Conservation (phyloP, 169 alveolate species). For the Plasmodium gonderi region DNA sequence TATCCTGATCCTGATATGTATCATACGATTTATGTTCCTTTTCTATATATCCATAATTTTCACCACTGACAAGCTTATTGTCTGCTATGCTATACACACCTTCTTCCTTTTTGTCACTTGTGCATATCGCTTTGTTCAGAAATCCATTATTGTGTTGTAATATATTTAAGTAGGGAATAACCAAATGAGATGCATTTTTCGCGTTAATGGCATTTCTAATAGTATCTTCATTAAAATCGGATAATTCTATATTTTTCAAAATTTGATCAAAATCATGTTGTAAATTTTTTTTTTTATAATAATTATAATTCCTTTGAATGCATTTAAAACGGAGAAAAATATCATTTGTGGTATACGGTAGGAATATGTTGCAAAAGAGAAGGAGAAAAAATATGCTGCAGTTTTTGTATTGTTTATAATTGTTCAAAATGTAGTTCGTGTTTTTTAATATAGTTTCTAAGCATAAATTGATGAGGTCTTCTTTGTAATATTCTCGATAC, state of each 20-base stretch:
- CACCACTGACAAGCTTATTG: neutral
- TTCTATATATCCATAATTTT: neutral
- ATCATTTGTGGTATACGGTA: conserved; percentile 45
- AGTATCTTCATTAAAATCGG: conserved; percentile 29
- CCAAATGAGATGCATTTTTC: conserved; percentile 24
- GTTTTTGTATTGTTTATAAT: conserved; percentile 70
- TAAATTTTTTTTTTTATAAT: conserved; percentile 4
- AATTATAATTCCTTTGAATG: conserved; percentile 32
- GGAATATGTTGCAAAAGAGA: conserved; percentile 54
- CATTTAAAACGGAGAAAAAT: conserved; percentile 31
- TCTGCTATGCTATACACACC: neutral
- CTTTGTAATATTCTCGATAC: conserved; percentile 71
- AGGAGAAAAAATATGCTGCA: conserved; percentile 49
- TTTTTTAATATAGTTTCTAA: conserved; percentile 62
- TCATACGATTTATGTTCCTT: neutral
- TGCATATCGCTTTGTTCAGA: conserved; percentile 38
- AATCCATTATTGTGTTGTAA: conserved; percentile 53
- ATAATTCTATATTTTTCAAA: conserved; percentile 38
- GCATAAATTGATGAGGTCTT: conserved; percentile 47
- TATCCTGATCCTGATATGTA: neutral
- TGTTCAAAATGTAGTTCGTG: conserved; percentile 47
- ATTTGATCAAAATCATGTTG: conserved; percentile 4
- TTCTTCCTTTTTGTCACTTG: neutral
- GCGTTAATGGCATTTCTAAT: conserved; percentile 8
- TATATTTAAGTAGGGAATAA: conserved; percentile 43